phyloP scores from a whole-genome alignment of 306 rosid genomes.

The Cercis canadensis region DNA sequence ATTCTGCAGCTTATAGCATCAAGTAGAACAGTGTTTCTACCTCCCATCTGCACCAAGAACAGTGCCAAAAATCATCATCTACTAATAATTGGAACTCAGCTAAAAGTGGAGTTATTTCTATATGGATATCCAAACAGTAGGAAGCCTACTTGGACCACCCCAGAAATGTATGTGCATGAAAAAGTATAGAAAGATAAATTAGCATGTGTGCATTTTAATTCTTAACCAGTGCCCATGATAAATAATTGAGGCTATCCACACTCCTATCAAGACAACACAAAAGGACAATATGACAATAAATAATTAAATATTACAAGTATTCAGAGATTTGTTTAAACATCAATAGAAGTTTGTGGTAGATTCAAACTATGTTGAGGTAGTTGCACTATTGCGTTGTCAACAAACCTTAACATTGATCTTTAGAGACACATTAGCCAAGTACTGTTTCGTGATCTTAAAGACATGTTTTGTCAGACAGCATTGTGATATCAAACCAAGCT shows the following conservation, averaged over 20 bases:
- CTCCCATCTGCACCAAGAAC: conserved; percentile 81
- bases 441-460: conserved; percentile 86
- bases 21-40: conserved; percentile 92
- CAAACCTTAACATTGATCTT: conserved; percentile 94
- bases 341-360: background rate
- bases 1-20: conserved; percentile 95
- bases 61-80: conserved; percentile 22
- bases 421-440: conserved; percentile 88
- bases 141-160: background rate
- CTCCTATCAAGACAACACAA: background rate
- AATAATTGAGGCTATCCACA: too few relatives aligned
- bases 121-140: too few relatives aligned
- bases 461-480: conserved; percentile 95
- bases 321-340: too few relatives aligned
- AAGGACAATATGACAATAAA: background rate
- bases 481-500: conserved; percentile 87
- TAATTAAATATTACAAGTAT: too few relatives aligned
- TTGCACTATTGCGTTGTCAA: conserved; percentile 12
- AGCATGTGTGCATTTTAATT: too few relatives aligned
- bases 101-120: background rate
- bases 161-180: background rate
- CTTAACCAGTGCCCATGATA: too few relatives aligned
- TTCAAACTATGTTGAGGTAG: conserved; percentile 13
- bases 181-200: background rate
- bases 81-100: background rate